Base-by-base conservation (phyloP, 768 basidiomycete species). In the Agrocybe pediades region DNA sequence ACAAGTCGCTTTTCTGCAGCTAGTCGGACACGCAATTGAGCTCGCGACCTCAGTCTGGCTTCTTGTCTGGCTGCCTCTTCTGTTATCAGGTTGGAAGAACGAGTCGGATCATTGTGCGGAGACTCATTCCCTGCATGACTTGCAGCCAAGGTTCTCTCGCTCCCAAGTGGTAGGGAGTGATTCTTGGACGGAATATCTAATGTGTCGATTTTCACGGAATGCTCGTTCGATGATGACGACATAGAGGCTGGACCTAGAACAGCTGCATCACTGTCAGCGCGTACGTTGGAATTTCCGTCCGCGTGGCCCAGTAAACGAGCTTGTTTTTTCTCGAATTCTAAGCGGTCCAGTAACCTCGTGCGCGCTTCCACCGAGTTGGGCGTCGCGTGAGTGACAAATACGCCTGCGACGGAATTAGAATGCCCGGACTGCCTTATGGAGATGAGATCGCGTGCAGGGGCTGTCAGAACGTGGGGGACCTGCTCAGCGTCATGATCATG, bases 21-120 rank as follows among this genome's bases (percentile, higher is more conserved):
- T 21, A 84, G 73, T 27, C 78, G 76, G 21, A 74, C 72, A 21
- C 73, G 77, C 57, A 84, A 59, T 53, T 72, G 79, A 36, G 80
- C 78, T 60, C 77, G 78, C 46, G 65, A 67, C 47, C 81, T 78
- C 57, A 84, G 68, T 51, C 68, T 70, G 44, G 70, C 71, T 59
- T 85, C 82, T 49, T 70, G 67, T 56, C 55, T 59, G 26, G 55
- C 60, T 46, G 66, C 51, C 62, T 69, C 62, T 46, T 58, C 52
- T 54, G 44, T 53, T 55, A 61, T 42, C 48, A 29, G 43, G 33
- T 42, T 48, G 56, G 61, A 49, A 39, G 49, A 41, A 41, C 27
- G 30, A 36, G 62, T 53, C 54, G 48, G 57, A 55, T 58, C 58
- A 51, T 45, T 49, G 5, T 50, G 45, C 39, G 33, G 46, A 25